Percentiles rank a stretch among this genome's conserved stretches.
Evolutionary conservation across 1,284 basidiomycete species (phyloP).

Genomic region (Boletellus sp.): DNA sequence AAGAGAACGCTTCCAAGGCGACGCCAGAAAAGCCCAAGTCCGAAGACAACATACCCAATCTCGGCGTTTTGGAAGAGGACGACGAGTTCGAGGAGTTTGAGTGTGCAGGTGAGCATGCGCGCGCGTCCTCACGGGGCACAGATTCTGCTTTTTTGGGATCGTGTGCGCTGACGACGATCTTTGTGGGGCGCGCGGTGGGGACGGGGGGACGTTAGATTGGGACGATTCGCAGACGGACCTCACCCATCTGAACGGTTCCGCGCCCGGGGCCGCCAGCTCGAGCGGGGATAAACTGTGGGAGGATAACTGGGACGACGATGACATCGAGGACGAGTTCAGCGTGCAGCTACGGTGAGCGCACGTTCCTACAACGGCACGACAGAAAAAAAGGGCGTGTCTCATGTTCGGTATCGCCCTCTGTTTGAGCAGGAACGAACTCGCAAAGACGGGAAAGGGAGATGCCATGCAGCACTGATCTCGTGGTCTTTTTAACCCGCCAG

Average conservation of each 20-base stretch:
- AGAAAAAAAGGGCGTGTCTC: background rate
- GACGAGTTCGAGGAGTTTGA: slow-evolving; percentile 83
- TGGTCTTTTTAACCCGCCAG: background rate
- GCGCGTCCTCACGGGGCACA: background rate
- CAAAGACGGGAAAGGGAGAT: slow-evolving; percentile 55
- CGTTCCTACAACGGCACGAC: background rate
- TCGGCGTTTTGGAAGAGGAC: slow-evolving; percentile 78
- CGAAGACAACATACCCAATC: slow-evolving; percentile 42
- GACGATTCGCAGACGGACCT: slow-evolving; percentile 80
- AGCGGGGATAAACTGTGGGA: slow-evolving; percentile 91
- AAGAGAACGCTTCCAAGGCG: slow-evolving; percentile 30
- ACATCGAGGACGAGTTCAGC: slow-evolving; percentile 96
- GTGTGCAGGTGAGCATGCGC: slow-evolving; percentile 53
- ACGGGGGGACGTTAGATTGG: slow-evolving; percentile 58
- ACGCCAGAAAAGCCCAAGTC: slow-evolving; percentile 36
- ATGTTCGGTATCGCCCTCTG: background rate
- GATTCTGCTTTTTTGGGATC: no score
- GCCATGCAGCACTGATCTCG: slow-evolving; percentile 55
- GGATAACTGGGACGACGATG: slow-evolving; percentile 99
- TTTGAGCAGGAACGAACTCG: slow-evolving; percentile 55
- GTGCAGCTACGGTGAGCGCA: slow-evolving; percentile 81
- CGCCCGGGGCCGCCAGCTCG: slow-evolving; percentile 69
- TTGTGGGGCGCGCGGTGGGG: no score
- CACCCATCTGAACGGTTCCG: slow-evolving; percentile 68
- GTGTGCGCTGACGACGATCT: no score